Base-by-base conservation (phyloP, 306 rosid species). In the barrel medic (Medicago truncatula) region DNA sequence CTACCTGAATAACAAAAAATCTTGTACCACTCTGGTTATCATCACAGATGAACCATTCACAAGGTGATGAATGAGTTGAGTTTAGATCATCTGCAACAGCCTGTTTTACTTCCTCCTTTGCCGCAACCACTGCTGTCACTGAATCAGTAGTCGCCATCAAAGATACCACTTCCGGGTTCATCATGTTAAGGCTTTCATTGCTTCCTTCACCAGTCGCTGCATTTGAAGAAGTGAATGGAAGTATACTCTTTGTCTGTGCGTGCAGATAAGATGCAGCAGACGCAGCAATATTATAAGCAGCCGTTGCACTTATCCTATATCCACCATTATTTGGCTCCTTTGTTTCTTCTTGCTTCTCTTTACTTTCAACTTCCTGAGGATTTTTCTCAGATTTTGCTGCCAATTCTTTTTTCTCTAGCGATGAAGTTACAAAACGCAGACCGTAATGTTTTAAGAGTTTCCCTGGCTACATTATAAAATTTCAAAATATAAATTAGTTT, bases 71-170 rank as follows among this genome's bases (percentile, higher is more conserved):
- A n/a, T 38, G 68, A 23, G 74, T 83, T 41, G 98, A 95, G 77
- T 83, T 95, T 67, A 95, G 77, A 82, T 89, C 87, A 69, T 95
- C 98, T 13, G 98, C 97, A 69, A 95, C 97, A 44, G 97, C 98
- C 87, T 95, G 98, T 77, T 95, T 95, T 70, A 90, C 97, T 84
- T 95, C 97, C 82, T 95, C 97, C 88, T 90, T 84, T 49, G 98
- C 98, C 56, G 98, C 98, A 83, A 92, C 97, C 39, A 92, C 98
- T 11, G 97, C 91, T 7, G 97, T 95, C 76, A 95, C 92, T 1
- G 98, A 92, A 77, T 95, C 96, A 0, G 93, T 90, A 61, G 97
- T 92, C 25, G 96, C 98, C 92, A 84, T 89, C 71, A 92, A 81
- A 82, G 97, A 92, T 73, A 87, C 92, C 78, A 90, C 78, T 28